Percentiles rank a stretch among this genome's conserved stretches.
These are phyloP conservation scores for Jimgerdemannia flammicorona DNA, from an alignment of 192 early-diverging fungal species.

Conservation along the genomic window DNA sequence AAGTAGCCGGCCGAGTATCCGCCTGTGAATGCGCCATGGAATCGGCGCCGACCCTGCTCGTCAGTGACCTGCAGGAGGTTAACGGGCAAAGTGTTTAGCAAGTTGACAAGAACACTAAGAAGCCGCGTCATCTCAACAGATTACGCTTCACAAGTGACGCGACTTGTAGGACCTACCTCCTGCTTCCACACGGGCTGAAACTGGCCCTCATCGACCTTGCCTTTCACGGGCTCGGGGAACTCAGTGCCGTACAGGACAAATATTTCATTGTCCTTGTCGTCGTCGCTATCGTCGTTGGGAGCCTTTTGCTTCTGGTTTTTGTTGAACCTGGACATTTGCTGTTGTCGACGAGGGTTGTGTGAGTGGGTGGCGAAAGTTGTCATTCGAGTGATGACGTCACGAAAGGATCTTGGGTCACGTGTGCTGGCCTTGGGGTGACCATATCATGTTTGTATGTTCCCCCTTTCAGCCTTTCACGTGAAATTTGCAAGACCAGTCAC, in stretches of 20 bases:
- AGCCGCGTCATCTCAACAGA: neutral
- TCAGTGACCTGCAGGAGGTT: constrained; percentile 38
- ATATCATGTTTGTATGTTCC: too few species aligned
- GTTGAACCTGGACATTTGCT: neutral
- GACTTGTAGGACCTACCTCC: constrained; percentile 20
- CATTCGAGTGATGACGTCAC: neutral
- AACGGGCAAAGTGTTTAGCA: too few species aligned
- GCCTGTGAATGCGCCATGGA: constrained; percentile 92
- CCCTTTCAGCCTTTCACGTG: too few species aligned
- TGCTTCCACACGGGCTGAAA: constrained; percentile 48
- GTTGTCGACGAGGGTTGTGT: neutral
- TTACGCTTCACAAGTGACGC: neutral
- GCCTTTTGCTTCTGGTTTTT: constrained; percentile 8
- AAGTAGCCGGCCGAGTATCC: constrained; percentile 95
- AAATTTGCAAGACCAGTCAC: too few species aligned
- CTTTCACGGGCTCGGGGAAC: constrained; percentile 32
- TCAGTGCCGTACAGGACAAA: constrained; percentile 39
- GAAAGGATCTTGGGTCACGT: neutral
- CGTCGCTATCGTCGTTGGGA: constrained; percentile 11
- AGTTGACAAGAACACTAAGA: neutral
- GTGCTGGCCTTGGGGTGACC: too few species aligned
- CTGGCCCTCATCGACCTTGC: constrained; percentile 30
- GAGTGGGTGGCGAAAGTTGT: neutral
- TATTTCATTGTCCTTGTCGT: constrained; percentile 19
- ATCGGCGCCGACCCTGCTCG: constrained; percentile 69